Evolutionary conservation across 169 alveolate species (phyloP).

Genomic region (Plasmodium relictum): DNA sequence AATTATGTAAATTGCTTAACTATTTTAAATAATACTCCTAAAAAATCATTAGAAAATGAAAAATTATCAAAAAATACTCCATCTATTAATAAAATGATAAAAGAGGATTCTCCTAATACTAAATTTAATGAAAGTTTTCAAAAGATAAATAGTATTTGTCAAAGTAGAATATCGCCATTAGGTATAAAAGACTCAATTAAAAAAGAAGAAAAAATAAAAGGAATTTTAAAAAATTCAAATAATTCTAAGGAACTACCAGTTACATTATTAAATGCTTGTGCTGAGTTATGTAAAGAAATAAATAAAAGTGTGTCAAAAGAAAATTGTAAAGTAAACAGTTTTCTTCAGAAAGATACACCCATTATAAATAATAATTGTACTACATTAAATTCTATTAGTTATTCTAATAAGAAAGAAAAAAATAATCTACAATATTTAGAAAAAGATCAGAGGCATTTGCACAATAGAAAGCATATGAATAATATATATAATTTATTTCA

Average conservation of each 20-base stretch:
- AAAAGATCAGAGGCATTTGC: background rate
- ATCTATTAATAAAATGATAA: constrained; percentile 55
- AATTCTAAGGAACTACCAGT: constrained; percentile 70
- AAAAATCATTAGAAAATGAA: constrained; percentile 23
- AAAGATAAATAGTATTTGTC: constrained; percentile 72
- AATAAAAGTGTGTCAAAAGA: constrained; percentile 48
- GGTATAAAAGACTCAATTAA: constrained; percentile 68
- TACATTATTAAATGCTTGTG: constrained; percentile 64
- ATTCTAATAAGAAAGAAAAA: background rate
- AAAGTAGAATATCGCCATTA: constrained; percentile 71
- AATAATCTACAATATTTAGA: background rate
- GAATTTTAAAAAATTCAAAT: constrained; percentile 8
- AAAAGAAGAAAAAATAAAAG: constrained; percentile 55
- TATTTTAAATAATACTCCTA: constrained; percentile 52
- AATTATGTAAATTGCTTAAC: constrained; percentile 33
- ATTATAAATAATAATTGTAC: background rate
- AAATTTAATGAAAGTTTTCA: constrained; percentile 73
- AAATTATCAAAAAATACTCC: constrained; percentile 6
- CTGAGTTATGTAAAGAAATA: constrained; percentile 71
- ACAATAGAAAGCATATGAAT: background rate
- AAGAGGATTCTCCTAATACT: constrained; percentile 70
- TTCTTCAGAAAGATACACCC: constrained; percentile 7
- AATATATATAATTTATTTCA: constrained; percentile 3
- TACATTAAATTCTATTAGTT: background rate
- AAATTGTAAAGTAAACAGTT: background rate